Evolutionary conservation across 352 stramenopile genomes (phyloP), one percentile per base, ranked within the genome.

Genomic region (Pythium oligandrum): DNA sequence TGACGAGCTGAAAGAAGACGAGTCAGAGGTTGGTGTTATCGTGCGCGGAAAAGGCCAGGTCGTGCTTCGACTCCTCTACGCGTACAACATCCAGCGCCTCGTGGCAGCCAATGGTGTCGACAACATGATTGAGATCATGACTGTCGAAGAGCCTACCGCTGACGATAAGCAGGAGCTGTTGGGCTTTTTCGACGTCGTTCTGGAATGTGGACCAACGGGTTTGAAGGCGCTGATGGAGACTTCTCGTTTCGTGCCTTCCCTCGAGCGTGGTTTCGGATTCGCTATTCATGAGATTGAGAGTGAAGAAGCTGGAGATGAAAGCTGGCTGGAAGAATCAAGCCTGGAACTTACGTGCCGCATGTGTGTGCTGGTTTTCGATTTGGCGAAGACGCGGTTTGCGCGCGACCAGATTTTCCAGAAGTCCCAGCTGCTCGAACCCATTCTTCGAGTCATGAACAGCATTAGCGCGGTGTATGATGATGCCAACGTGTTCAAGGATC

Each of bases 141-240:
- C 48, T n/a, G n/a, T 45, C 1, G 31, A 36, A n/a, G 12, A 57
- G 5, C 54, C 48, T 48, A 42, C 63, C 1, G 61, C 74, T 0
- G 69, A 70, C 26, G 63, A 79, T 9, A 66, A 65, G 3, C 66
- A 86, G 12, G 57, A 57, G 30, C 66, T 79, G 53, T 49, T 90
- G 17, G 64, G 81, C 57, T 75, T 84, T 12, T 88, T 88, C 40
- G 78, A 77, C n/a, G 67, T 72, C 30, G 75, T 90, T 40, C 60
- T 77, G 8, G 64, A 66, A 9, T 86, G 75, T 31, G 78, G 77
- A 0, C 39, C 47, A 11, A 38, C 59, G 7, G 80, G 80, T 4
- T 76, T 75, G 51, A 45, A 59, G 26, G 72, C 75, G 33, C 54
- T 90, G 35, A 80, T 86, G 61, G 63, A 75, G 4, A 78, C 66